phyloP scores from a whole-genome alignment of 2,329 filamentous ascomycete genomes.

The Monilinia laxa region DNA sequence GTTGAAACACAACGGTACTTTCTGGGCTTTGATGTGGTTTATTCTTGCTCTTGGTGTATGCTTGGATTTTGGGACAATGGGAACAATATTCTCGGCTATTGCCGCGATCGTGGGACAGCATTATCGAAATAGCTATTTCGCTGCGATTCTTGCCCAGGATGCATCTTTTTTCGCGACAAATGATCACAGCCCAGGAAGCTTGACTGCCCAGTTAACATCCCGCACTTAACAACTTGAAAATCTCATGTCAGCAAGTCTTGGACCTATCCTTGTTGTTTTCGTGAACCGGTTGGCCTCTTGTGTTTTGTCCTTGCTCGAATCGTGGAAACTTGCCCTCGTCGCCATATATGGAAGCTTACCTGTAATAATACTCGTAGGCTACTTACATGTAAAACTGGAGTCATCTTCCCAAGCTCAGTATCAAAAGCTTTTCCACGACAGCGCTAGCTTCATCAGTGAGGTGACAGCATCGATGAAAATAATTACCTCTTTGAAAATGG shows the following conservation, averaged over 20 bases:
- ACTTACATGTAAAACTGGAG: background rate
- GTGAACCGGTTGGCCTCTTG: too few species aligned
- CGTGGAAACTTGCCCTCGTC: too few species aligned
- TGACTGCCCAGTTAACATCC: conserved; percentile 26
- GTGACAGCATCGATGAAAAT: background rate
- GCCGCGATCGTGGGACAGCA: background rate
- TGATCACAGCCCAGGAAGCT: conserved; percentile 39
- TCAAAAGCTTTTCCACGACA: conserved; percentile 4
- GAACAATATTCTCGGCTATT: background rate
- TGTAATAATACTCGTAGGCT: conserved; percentile 20
- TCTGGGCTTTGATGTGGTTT: conserved; percentile 22
- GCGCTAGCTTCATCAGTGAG: conserved; percentile 12
- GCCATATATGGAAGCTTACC: too few species aligned
- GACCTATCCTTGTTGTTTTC: too few species aligned
- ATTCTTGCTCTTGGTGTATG: conserved; percentile 11
- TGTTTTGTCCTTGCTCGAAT: too few species aligned
- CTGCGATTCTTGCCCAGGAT: background rate
- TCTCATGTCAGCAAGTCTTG: background rate
- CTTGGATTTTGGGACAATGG: conserved; percentile 45
- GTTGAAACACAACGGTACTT: conserved; percentile 30
- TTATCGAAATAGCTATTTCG: conserved; percentile 11
- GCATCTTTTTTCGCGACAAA: conserved; percentile 1
- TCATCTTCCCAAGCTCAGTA: background rate
- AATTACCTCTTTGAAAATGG: background rate
- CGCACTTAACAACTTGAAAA: conserved; percentile 38